These are phyloP conservation scores for Trichoderma brevicompactum DNA, from an alignment of 2,329 filamentous ascomycete species.

Conservation along the genomic window DNA sequence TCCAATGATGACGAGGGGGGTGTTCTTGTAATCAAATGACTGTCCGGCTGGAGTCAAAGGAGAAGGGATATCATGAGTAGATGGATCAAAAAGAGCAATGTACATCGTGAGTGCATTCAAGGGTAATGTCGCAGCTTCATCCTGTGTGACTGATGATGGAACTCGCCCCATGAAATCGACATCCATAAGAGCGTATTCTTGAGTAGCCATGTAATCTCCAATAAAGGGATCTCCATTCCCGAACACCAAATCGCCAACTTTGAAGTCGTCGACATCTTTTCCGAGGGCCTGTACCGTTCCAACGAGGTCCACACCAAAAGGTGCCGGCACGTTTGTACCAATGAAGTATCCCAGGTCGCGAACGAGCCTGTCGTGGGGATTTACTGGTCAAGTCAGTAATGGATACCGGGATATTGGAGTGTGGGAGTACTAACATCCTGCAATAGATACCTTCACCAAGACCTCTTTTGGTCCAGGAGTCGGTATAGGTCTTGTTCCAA, in stretches of 20 bases:
- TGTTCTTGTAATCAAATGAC: conserved; percentile 12
- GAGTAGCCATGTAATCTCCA: conserved; percentile 9
- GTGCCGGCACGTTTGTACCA: too few species aligned
- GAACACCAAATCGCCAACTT: conserved; percentile 1
- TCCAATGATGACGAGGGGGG: neutral
- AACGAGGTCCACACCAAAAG: neutral
- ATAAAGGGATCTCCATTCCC: conserved; percentile 2
- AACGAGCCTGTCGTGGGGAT: too few species aligned
- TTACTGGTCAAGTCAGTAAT: too few species aligned
- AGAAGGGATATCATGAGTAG: neutral
- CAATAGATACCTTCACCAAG: conserved; percentile 3
- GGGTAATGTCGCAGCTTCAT: conserved; percentile 6
- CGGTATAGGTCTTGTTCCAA: neutral
- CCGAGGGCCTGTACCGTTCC: conserved; percentile 1
- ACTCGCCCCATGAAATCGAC: neutral
- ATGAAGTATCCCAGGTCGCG: too few species aligned
- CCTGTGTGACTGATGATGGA: conserved; percentile 1
- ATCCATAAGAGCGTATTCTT: conserved; percentile 17
- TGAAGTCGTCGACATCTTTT: neutral
- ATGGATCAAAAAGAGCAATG: conserved; percentile 1
- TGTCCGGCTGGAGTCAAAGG: neutral
- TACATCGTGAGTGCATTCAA: conserved; percentile 17
- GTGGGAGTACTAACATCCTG: neutral
- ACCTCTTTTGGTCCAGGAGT: conserved; percentile 5
- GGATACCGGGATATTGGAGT: neutral